Percentiles rank a stretch among this genome's conserved stretches.
phyloP scores from a whole-genome alignment of 495 filamentous ascomycete genomes.

The Corynascus novoguineensis region DNA sequence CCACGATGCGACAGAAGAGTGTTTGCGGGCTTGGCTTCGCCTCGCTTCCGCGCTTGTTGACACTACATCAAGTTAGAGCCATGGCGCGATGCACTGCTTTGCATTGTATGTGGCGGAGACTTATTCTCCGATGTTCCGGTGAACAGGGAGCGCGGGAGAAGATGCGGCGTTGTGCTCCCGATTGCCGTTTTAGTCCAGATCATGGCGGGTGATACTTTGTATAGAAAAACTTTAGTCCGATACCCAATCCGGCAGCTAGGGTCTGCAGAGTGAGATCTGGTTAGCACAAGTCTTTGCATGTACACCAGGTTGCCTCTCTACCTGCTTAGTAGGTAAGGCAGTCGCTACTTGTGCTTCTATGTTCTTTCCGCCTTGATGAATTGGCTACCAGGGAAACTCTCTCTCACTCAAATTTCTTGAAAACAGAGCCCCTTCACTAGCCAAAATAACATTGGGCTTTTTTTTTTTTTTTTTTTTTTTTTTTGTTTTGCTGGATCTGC shows the following conservation, averaged over 20 bases:
- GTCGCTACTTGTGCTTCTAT: too few species aligned
- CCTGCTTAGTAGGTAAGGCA: too few species aligned
- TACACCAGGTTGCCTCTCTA: too few species aligned
- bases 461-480: too few species aligned
- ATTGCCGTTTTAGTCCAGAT: neutral
- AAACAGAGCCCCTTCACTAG: too few species aligned
- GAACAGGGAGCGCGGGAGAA: neutral
- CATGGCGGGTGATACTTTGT: neutral
- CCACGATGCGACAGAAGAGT: neutral
- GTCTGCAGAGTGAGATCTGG: too few species aligned
- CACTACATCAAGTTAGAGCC: slow-evolving; percentile 2
- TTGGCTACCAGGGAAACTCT: too few species aligned
- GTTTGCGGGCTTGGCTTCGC: neutral
- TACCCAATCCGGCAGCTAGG: slow-evolving; percentile 2
- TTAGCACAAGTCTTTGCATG: too few species aligned
- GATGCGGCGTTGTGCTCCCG: neutral
- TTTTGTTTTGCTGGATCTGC: too few species aligned
- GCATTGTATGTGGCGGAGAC: neutral
- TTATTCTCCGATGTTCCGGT: neutral
- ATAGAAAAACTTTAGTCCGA: slow-evolving; percentile 1
- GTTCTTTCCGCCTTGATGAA: too few species aligned
- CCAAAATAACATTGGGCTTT: too few species aligned
- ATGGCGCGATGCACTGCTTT: neutral
- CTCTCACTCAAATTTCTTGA: too few species aligned
- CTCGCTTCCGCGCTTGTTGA: neutral